phyloP scores from a whole-genome alignment of 441 rosid species.

The Kokia cookei region DNA sequence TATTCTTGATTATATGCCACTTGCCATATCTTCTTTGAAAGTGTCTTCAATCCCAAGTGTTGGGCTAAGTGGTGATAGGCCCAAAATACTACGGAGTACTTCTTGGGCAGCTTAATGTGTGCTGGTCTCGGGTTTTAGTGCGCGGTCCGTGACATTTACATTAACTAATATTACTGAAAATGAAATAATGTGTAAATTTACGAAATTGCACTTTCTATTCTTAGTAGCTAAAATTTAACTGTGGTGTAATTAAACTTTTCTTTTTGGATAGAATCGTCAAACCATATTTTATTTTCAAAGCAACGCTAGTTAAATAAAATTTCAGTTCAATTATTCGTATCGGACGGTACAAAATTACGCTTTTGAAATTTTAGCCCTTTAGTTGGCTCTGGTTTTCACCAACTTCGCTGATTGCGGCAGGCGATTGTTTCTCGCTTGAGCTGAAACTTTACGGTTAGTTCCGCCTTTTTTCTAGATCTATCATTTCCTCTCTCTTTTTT shows the following conservation, averaged over 20 bases:
- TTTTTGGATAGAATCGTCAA: not conserved
- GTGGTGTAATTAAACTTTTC: not conserved
- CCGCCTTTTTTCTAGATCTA: not conserved
- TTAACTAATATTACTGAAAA: not conserved
- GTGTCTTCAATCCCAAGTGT: too few relatives aligned
- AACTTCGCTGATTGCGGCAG: not conserved
- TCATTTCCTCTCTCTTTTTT: not conserved
- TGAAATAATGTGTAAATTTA: not conserved
- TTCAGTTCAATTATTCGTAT: not conserved
- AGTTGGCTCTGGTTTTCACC: not conserved
- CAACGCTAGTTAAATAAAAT: not conserved
- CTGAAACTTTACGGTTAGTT: not conserved
- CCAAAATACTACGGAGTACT: too few relatives aligned
- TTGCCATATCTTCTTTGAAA: too few relatives aligned
- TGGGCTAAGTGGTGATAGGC: too few relatives aligned
- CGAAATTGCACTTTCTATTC: not conserved
- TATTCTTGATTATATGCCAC: too few relatives aligned
- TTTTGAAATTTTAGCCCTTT: not conserved
- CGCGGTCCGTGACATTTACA: too few relatives aligned
- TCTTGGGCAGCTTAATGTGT: too few relatives aligned
- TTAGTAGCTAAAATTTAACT: not conserved
- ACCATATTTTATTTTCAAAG: not conserved
- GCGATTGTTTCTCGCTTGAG: not conserved
- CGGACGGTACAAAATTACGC: not conserved
- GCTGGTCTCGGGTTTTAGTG: too few relatives aligned